phyloP scores from a whole-genome alignment of 495 filamentous ascomycete species.

The Aspergillus egyptiacus region DNA sequence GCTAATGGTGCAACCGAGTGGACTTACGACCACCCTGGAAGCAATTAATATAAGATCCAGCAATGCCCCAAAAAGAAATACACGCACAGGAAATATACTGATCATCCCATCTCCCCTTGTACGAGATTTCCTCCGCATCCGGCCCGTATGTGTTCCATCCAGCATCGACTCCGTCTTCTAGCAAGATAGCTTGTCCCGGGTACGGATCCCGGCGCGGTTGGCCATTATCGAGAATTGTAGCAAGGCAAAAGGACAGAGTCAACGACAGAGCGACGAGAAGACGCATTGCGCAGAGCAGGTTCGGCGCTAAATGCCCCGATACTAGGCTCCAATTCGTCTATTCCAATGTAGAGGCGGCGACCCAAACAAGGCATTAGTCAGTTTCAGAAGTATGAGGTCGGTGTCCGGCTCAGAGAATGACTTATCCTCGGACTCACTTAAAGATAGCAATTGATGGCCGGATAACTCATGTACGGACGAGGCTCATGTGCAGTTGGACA shows the following conservation, averaged over 20 bases:
- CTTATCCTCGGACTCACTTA: no score
- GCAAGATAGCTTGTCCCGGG: constrained; percentile 24
- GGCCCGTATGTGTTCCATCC: constrained; percentile 48
- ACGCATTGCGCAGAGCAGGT: not conserved
- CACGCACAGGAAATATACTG: constrained; percentile 61
- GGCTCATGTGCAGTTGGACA: no score
- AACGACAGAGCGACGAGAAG: not conserved
- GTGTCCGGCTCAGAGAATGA: no score
- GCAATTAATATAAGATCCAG: not conserved
- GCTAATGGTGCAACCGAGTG: not conserved
- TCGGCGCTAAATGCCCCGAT: no score
- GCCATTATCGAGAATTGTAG: constrained; percentile 60
- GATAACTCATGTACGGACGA: no score
- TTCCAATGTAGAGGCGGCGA: no score
- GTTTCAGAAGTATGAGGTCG: no score
- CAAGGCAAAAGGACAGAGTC: constrained; percentile 3
- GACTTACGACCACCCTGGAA: constrained; percentile 41
- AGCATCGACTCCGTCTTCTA: constrained; percentile 17
- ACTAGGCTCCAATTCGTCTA: no score
- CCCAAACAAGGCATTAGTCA: no score
- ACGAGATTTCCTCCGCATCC: constrained; percentile 53
- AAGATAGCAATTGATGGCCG: no score
- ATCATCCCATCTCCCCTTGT: constrained; percentile 65
- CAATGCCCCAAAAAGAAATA: not conserved
- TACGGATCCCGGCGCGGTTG: constrained; percentile 42